Evolutionary conservation across 2,329 filamentous ascomycete species (phyloP).

Genomic region (Pseudohalonectria lignicola): DNA sequence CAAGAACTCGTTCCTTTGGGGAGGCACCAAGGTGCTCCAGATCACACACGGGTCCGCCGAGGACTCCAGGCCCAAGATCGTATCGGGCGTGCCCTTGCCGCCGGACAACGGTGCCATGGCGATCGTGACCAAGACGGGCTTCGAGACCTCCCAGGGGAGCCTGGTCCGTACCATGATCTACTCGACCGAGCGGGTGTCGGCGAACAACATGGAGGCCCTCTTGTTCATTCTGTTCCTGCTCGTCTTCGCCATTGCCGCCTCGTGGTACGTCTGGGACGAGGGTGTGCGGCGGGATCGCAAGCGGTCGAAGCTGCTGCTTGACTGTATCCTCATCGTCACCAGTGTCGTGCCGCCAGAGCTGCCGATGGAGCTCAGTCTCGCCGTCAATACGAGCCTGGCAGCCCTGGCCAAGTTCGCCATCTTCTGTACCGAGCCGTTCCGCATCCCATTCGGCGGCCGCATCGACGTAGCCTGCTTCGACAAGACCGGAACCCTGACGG

Average conservation of each 20-base stretch:
- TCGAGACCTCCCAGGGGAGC: conserved; percentile 96
- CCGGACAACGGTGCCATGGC: conserved; percentile 92
- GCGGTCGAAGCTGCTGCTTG: conserved; percentile 90
- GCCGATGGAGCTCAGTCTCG: conserved; percentile 94
- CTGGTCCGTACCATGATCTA: conserved; percentile 99
- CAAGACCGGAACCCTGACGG: conserved; percentile 94
- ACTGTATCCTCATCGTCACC: conserved; percentile 96
- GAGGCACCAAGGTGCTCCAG: conserved; percentile 94
- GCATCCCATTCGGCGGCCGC: conserved; percentile 90
- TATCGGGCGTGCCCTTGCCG: conserved; percentile 68
- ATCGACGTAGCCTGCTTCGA: conserved; percentile 97
- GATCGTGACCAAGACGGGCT: conserved; percentile 92
- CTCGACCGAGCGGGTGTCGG: conserved; percentile 96
- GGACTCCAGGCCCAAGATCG: conserved; percentile 59
- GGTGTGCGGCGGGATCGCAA: conserved; percentile 92
- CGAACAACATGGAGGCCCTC: conserved; percentile 93
- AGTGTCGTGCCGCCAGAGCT: conserved; percentile 97
- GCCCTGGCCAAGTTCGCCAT: conserved; percentile 92
- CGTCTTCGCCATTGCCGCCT: conserved; percentile 91
- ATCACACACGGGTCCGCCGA: conserved; percentile 77
- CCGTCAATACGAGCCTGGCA: conserved; percentile 94
- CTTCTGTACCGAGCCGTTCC: conserved; percentile 97
- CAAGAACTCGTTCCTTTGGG: conserved; percentile 94
- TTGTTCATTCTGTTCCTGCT: conserved; percentile 95
- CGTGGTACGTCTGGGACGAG: conserved; percentile 98